Evolutionary conservation across 345 rosid species (phyloP), one percentile per base, ranked within the genome.

Genomic region (Melaleuca alternifolia): DNA sequence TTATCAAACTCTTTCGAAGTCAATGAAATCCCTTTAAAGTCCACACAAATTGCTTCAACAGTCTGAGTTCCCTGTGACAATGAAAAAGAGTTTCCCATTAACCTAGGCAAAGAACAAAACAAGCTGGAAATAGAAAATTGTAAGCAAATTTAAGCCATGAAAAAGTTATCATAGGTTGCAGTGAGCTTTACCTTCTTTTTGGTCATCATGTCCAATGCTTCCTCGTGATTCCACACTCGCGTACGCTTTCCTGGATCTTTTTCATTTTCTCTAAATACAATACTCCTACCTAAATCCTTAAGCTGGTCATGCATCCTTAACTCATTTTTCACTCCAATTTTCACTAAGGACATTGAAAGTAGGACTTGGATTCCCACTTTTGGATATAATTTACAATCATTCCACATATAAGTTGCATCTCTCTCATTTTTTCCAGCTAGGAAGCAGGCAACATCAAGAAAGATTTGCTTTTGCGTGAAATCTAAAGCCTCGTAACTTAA

Each of bases 291-390:
- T 24, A 86, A 41, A n/a, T 86, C 88, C n/a, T 52, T 59, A 11
- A 86, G 82, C 0, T 86, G 85, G 57, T 86, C 82, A 41, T 86
- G 88, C 88, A 86, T 86, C 51, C 85, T 21, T 11, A 86, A 20
- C 5, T 1, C 11, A 23, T 61, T 21, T 9, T 24, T n/a, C 1
- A 28, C 83, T 9, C 10, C 46, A 61, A 86, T 59, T 15, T 86
- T 86, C 51, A 86, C 83, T 1, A 86, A 44, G 24, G 88, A 86
- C 85, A 23, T 44, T 37, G 30, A 50, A 51, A 44, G 51, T 10
- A 81, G 62, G 30, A 28, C 10, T 20, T 86, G 53, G 30, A 48
- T 30, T 13, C 50, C 85, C 24, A 33, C 82, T 8, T 8, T 1
- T 1, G 85, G 59, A 57, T 24, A 44, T 23, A n/a, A 1, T 6